Base-by-base conservation (phyloP, 768 basidiomycete genomes). In the Arthromyces matolae region DNA sequence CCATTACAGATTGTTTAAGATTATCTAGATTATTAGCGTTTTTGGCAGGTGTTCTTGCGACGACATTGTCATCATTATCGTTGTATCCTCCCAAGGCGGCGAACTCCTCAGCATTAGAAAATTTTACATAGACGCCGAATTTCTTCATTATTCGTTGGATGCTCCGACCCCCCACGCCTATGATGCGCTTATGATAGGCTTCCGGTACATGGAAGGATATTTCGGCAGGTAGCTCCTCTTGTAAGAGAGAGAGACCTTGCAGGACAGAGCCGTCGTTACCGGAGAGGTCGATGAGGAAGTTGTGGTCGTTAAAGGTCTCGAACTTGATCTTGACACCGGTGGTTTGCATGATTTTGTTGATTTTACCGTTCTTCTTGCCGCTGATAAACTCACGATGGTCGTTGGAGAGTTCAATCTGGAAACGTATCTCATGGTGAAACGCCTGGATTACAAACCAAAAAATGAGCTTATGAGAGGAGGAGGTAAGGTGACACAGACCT, bases 121-220 rank as follows among this genome's bases (percentile, higher is more conserved):
- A 99, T 69, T 98, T 98, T 68, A 99, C 95, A 69, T 97, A 98
- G 18, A 97, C 95, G n/a, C 95, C 95, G 56, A 88, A 96, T 65
- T 95, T 93, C 75, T 97, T 97, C 95, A 99, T 99, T 69, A 99
- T 98, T 50, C 93, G 83, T 67, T 98, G 95, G 50, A 99, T 97
- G 68, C 93, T 98, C 61, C 93, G 85, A 23, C 95, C 95, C 27
- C 93, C 94, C 28, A 97, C 94, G 51, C 95, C 95, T 56, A 99
- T 99, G 64, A 99, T 99, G 51, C 96, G 89, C 67, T 97, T 98
- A 73, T 98, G 95, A 64, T 97, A 98, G 37, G 84, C 83, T 68
- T 99, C 95, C 25, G 95, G 95, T 10, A 99, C 93, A 66, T 97
- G 93, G 80, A 99, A 99, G 20, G 93, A 95, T 23, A 96, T 90